Conservation (phyloP, 23 red algal genomes). For the Gracilaria domingensis region DNA sequence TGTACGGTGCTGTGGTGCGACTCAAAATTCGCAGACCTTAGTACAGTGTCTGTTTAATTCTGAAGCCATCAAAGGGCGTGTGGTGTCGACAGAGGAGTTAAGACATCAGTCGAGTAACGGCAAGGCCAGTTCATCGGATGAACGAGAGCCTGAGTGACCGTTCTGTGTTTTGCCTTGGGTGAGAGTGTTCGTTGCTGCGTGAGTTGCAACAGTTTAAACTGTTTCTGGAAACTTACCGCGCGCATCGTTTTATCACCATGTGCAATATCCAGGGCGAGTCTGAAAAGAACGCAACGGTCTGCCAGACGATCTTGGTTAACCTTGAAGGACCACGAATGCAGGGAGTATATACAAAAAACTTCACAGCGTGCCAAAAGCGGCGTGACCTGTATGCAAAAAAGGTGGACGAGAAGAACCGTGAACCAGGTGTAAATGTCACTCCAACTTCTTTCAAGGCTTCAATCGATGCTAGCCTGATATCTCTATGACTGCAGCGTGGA, state of each 20-base stretch:
- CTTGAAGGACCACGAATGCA: constrained; percentile 27
- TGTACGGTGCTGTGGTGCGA: no score
- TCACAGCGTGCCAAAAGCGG: constrained; percentile 29
- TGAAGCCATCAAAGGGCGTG: no score
- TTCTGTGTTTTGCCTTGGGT: not conserved
- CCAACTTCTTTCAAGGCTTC: constrained; percentile 44
- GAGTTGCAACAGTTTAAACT: constrained; percentile 21
- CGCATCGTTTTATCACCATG: constrained; percentile 23
- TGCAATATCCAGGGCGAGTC: not conserved
- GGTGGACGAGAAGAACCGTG: constrained; percentile 34
- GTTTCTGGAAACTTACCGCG: not conserved
- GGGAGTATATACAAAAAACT: constrained; percentile 32
- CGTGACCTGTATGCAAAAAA: constrained; percentile 58
- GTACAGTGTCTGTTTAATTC: no score
- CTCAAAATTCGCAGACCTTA: no score
- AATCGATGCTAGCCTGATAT: constrained; percentile 28
- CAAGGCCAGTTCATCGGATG: not conserved
- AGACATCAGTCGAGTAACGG: not conserved
- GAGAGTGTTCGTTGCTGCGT: not conserved
- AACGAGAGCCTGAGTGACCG: not conserved
- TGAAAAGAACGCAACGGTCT: not conserved
- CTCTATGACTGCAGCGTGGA: constrained; percentile 35
- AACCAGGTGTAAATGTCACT: constrained; percentile 29
- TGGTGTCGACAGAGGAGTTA: no score
- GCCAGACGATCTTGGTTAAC: constrained; percentile 15